Evolutionary conservation across 2,329 filamentous ascomycete species (phyloP).

Genomic region (Shiraia bambusicola): DNA sequence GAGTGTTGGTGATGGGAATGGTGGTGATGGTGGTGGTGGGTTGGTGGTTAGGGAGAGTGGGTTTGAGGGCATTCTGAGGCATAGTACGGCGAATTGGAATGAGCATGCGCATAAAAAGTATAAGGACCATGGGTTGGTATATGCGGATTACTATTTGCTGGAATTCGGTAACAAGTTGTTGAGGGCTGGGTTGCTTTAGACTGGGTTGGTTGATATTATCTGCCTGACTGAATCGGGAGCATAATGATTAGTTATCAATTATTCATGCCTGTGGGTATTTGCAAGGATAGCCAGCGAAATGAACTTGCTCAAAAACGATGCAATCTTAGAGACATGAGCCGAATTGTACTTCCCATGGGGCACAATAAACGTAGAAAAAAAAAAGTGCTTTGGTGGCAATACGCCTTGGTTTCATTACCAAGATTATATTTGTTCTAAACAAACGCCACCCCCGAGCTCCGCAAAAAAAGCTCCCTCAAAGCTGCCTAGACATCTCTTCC

Average conservation of each 20-base stretch:
- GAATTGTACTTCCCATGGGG: no score
- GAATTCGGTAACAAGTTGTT: conserved; percentile 52
- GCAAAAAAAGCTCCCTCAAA: neutral
- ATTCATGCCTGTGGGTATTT: no score
- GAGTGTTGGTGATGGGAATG: conserved; percentile 14
- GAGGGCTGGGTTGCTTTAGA: conserved; percentile 30
- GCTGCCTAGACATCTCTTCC: neutral
- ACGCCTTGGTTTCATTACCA: conserved; percentile 11
- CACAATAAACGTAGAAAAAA: no score
- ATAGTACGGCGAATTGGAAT: conserved; percentile 53
- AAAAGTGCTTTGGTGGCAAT: neutral
- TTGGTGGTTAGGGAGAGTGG: conserved; percentile 29
- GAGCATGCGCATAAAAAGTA: conserved; percentile 49
- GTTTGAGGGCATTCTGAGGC: conserved; percentile 50
- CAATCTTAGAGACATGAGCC: no score
- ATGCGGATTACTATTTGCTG: conserved; percentile 54
- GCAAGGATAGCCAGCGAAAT: no score
- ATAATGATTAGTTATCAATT: no score
- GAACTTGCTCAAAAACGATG: no score
- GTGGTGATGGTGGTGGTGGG: conserved; percentile 7
- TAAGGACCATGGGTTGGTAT: conserved; percentile 52
- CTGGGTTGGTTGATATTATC: no score
- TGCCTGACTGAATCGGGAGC: no score
- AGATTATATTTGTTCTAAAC: conserved; percentile 18
- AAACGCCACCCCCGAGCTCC: conserved; percentile 2